phyloP scores from a whole-genome alignment of 2,329 filamentous ascomycete species.

The Nothopassalora personata region DNA sequence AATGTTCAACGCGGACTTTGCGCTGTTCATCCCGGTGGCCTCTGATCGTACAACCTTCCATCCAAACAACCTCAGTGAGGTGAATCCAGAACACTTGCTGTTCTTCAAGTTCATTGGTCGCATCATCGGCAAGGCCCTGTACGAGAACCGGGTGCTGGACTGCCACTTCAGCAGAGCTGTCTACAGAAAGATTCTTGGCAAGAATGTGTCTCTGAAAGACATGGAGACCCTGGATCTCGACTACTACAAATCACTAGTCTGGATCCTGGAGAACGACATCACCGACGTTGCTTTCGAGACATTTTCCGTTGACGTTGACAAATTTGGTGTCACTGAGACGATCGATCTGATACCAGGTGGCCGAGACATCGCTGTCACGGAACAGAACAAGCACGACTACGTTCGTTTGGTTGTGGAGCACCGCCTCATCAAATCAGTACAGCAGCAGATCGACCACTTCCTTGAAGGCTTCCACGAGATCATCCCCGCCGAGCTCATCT shows the following conservation, averaged over 20 bases:
- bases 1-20: slow-evolving; percentile 99
- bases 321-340: slow-evolving; percentile 82
- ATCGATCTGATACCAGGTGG: slow-evolving; percentile 85
- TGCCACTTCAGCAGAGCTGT: slow-evolving; percentile 99
- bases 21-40: slow-evolving; percentile 90
- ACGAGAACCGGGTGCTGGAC: slow-evolving; percentile 90
- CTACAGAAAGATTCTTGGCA: slow-evolving; percentile 95
- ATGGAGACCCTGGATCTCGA: slow-evolving; percentile 98
- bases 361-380: slow-evolving; percentile 85
- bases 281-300: slow-evolving; percentile 96
- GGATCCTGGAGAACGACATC: slow-evolving; percentile 99
- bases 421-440: slow-evolving; percentile 83
- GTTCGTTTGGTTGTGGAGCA: slow-evolving; percentile 92
- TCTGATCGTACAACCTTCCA: slow-evolving; percentile 98
- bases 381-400: slow-evolving; percentile 98
- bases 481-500: slow-evolving; percentile 85
- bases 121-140: slow-evolving; percentile 95
- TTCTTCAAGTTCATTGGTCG: slow-evolving; percentile 99
- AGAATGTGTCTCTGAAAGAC: slow-evolving; percentile 93
- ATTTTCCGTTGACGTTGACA: slow-evolving; percentile 89
- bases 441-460: slow-evolving; percentile 91
- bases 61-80: slow-evolving; percentile 85
- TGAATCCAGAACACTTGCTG: slow-evolving; percentile 92
- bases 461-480: slow-evolving; percentile 87
- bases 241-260: slow-evolving; percentile 96